Evolutionary conservation across 2,329 filamentous ascomycete genomes (phyloP).

Genomic region (Claviceps spartinae): DNA sequence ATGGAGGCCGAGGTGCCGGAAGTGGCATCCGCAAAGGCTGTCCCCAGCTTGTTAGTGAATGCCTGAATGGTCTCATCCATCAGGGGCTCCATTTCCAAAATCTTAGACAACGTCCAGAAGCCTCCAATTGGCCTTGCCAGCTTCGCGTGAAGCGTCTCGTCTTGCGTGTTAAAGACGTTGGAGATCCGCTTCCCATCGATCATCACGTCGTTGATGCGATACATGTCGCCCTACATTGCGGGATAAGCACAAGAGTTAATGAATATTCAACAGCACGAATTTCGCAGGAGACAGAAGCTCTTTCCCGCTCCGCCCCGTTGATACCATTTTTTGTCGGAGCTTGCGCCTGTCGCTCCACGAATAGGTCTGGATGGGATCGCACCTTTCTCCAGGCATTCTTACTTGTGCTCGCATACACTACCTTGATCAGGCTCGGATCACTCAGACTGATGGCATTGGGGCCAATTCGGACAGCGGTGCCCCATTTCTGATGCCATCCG

Average conservation of each 20-base stretch:
- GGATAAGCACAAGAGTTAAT: not conserved
- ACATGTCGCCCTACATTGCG: slow-evolving; percentile 8
- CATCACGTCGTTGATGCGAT: slow-evolving; percentile 9
- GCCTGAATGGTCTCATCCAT: slow-evolving; percentile 8
- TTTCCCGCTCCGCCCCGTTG: no score
- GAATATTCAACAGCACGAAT: no score
- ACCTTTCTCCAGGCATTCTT: slow-evolving; percentile 10
- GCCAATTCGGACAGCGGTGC: slow-evolving; percentile 9
- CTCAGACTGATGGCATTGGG: slow-evolving; percentile 9
- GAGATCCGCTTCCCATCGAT: slow-evolving; percentile 7
- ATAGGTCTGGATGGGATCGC: not conserved
- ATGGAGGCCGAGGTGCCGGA: not conserved
- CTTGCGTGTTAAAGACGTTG: slow-evolving; percentile 12
- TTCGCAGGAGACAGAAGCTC: no score
- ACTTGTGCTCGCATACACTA: slow-evolving; percentile 7
- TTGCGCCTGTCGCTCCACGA: no score
- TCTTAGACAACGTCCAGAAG: slow-evolving; percentile 8
- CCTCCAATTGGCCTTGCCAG: slow-evolving; percentile 7
- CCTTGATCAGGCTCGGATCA: slow-evolving; percentile 9
- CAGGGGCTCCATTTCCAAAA: slow-evolving; percentile 9
- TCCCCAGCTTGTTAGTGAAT: slow-evolving; percentile 4
- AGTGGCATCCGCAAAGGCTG: slow-evolving; percentile 6
- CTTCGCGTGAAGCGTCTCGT: slow-evolving; percentile 8
- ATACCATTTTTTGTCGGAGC: no score
- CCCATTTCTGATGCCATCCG: slow-evolving; percentile 9